phyloP scores from a whole-genome alignment of 176 grass and related monocot species.

The Aechmea fasciata region DNA sequence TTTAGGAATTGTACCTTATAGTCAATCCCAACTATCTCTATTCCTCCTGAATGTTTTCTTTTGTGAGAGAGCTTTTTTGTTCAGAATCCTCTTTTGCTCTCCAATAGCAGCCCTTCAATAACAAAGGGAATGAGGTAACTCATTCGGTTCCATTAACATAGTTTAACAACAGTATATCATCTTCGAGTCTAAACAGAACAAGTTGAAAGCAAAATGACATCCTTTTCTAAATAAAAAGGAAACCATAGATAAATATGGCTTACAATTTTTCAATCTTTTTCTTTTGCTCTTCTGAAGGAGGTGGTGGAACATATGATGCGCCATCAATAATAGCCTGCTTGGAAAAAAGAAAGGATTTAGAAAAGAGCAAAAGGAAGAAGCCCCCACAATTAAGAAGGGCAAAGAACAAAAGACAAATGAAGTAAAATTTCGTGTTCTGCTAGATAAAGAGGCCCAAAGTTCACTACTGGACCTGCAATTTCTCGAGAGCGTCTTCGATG shows the following conservation, averaged over 20 bases:
- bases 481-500: constrained; percentile 86
- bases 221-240: not conserved
- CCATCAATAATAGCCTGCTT: constrained; percentile 81
- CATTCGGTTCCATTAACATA: not conserved
- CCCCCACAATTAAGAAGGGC: not conserved
- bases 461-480: constrained; percentile 57
- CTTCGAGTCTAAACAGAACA: not conserved
- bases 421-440: constrained; percentile 1
- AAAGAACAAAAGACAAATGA: constrained; percentile 2
- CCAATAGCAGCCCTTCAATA: constrained; percentile 52
- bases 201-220: constrained; percentile 13
- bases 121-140: constrained; percentile 12
- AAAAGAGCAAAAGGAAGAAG: not conserved
- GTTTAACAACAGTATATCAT: not conserved
- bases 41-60: constrained; percentile 79
- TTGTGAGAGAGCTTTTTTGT: constrained; percentile 69
- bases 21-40: constrained; percentile 66
- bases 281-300: constrained; percentile 90
- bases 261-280: constrained; percentile 96
- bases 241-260: constrained; percentile 3
- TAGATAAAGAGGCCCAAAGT: not conserved
- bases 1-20: not conserved
- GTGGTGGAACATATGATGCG: constrained; percentile 87
- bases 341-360: not conserved
- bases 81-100: constrained; percentile 86